Evolutionary conservation across 352 stramenopile genomes (phyloP).

Genomic region (Phytopythium boreale): DNA sequence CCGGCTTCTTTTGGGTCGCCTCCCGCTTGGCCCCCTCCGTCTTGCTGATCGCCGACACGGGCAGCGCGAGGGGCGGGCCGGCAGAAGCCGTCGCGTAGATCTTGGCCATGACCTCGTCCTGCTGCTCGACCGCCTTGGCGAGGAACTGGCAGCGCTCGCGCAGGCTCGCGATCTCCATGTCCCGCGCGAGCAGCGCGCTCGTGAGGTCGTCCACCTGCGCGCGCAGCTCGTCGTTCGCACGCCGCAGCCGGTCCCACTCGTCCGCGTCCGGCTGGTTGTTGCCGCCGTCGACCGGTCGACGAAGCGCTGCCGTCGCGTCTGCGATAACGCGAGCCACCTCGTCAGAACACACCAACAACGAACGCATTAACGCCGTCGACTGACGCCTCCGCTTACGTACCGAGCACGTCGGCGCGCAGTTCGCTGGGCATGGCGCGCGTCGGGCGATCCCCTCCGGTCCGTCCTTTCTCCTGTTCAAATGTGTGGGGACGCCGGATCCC

Average conservation of each 20-base stretch:
- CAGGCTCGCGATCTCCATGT: conserved; percentile 69
- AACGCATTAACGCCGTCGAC: no score
- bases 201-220: conserved; percentile 59
- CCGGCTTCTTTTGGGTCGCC: conserved; percentile 7
- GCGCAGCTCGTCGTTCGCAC: conserved; percentile 48
- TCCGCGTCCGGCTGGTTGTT: conserved; percentile 10
- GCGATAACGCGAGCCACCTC: no score
- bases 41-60: conserved; percentile 8
- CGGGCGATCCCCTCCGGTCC: not conserved
- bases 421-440: conserved; percentile 4
- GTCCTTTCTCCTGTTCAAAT: not conserved
- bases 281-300: conserved; percentile 1
- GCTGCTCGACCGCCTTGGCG: conserved; percentile 57
- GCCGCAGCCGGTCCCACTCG: conserved; percentile 27
- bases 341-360: no score
- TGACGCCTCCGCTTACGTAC: not conserved
- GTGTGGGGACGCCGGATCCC: no score
- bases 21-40: not conserved
- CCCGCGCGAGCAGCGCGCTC: conserved; percentile 61
- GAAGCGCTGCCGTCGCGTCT: not conserved
- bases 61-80: conserved; percentile 5
- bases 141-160: conserved; percentile 66
- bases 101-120: conserved; percentile 76
- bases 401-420: not conserved
- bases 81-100: conserved; percentile 51